Conservation (phyloP, 140 eudicot species). For the Ambrosia hybrid region DNA sequence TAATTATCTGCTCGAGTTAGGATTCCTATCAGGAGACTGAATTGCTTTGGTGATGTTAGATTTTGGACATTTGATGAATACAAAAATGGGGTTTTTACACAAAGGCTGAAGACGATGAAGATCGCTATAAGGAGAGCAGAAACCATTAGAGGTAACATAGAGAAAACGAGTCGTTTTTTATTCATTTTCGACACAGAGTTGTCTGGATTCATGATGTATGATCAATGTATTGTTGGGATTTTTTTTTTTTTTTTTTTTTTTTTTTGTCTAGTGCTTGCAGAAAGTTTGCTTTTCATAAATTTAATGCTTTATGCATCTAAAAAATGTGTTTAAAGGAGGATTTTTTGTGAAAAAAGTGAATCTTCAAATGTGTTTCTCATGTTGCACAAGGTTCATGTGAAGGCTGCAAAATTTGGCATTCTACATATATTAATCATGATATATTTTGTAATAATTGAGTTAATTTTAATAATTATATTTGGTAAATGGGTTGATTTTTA, state of each 20-base stretch:
- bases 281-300: conserved; percentile 17
- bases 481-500: too few species aligned
- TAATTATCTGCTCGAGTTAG: conserved; percentile 60
- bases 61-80: conserved; percentile 27
- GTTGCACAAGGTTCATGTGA: conserved; percentile 32
- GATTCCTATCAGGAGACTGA: conserved; percentile 70
- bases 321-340: conserved; percentile 28
- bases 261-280: conserved; percentile 26
- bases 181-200: conserved; percentile 35
- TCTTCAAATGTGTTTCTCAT: conserved; percentile 23
- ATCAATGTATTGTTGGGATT: conserved; percentile 12
- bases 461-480: too few species aligned
- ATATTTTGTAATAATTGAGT: too few species aligned
- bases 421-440: neutral
- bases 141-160: conserved; percentile 38
- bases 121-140: conserved; percentile 36
- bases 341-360: conserved; percentile 30
- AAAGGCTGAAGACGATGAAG: conserved; percentile 54
- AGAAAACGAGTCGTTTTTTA: conserved; percentile 27
- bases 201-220: conserved; percentile 16
- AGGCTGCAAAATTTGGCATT: conserved; percentile 11
- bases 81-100: conserved; percentile 30
- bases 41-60: conserved; percentile 30
- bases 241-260: neutral
- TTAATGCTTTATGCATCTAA: conserved; percentile 38